Evolutionary conservation across 2,329 filamentous ascomycete genomes (phyloP).

Genomic region (Bipolaris cookei): DNA sequence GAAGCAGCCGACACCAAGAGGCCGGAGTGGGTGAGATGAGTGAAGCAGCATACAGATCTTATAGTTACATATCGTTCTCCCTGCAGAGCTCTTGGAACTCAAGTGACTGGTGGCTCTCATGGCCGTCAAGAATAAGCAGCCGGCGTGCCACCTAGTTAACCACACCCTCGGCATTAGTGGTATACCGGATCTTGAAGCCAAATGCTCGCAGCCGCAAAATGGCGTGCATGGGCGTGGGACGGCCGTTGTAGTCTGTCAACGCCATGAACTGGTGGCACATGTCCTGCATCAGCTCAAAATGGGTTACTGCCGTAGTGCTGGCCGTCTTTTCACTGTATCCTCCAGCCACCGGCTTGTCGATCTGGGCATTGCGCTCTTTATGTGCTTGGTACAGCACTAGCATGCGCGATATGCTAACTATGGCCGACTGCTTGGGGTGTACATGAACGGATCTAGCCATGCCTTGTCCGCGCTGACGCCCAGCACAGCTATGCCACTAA

Average conservation of each 20-base stretch:
- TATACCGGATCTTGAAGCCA: too few species aligned
- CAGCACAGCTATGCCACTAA: conserved; percentile 14
- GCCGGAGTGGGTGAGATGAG: too few species aligned
- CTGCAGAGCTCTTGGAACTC: too few species aligned
- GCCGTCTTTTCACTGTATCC: background rate
- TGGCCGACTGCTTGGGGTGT: conserved; percentile 10
- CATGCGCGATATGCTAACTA: conserved; percentile 11
- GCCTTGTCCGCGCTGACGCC: conserved; percentile 2
- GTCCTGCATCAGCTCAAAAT: conserved; percentile 7
- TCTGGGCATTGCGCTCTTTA: background rate
- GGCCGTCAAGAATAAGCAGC: too few species aligned
- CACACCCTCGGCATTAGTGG: too few species aligned
- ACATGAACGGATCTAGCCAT: conserved; percentile 11
- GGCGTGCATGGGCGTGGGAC: background rate
- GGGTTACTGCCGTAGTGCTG: background rate
- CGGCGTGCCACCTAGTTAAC: too few species aligned
- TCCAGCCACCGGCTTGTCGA: background rate
- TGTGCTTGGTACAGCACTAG: conserved; percentile 8
- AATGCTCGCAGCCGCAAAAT: too few species aligned
- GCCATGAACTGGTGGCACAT: conserved; percentile 12
- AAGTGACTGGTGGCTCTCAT: too few species aligned
- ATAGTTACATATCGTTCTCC: too few species aligned
- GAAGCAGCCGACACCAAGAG: too few species aligned
- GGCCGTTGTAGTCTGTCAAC: conserved; percentile 1
- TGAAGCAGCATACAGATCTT: too few species aligned